A percentile compares a stretch with the other conserved stretches of the same genome.
Conservation (phyloP, 2,329 filamentous ascomycete genomes). For the Penicillium sclerotiorum region DNA sequence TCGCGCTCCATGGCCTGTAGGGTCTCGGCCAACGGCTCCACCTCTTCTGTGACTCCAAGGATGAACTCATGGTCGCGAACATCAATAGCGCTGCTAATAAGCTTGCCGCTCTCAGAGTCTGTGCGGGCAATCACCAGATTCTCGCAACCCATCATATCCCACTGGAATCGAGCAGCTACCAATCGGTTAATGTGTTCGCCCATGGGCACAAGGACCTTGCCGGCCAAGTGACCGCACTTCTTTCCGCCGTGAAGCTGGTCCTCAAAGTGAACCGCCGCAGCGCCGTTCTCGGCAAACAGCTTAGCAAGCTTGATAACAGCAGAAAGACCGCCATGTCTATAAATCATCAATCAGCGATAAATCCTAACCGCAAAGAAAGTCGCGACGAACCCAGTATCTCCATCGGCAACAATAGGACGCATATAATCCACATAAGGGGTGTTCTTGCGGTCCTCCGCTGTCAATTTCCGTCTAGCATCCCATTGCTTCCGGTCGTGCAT, state of each 20-base stretch:
- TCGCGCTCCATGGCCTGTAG: conserved; percentile 85
- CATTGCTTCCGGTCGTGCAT: conserved; percentile 97
- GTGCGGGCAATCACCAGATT: conserved; percentile 94
- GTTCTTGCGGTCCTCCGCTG: conserved; percentile 68
- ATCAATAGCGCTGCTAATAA: conserved; percentile 89
- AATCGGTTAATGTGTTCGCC: conserved; percentile 97
- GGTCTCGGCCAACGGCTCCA: conserved; percentile 81
- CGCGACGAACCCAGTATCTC: conserved; percentile 72
- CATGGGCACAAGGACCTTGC: conserved; percentile 91
- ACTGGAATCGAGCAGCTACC: conserved; percentile 89
- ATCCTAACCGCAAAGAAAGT: too few relatives aligned
- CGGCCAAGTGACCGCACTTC: conserved; percentile 95
- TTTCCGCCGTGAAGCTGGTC: conserved; percentile 97
- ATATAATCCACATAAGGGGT: conserved; percentile 90
- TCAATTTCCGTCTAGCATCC: conserved; percentile 80
- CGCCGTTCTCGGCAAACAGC: conserved; percentile 95
- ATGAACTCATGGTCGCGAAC: conserved; percentile 97
- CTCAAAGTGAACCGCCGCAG: conserved; percentile 95
- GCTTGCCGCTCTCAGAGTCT: conserved; percentile 89
- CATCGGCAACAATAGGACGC: conserved; percentile 92
- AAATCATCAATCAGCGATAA: conserved; percentile 10
- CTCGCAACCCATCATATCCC: conserved; percentile 96
- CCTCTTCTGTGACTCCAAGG: conserved; percentile 77
- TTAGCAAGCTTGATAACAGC: conserved; percentile 96
- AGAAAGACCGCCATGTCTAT: conserved; percentile 82